These are phyloP conservation scores for Aspergillus hiratsukae DNA, from an alignment of 2,329 filamentous ascomycete species.

Conservation along the genomic window DNA sequence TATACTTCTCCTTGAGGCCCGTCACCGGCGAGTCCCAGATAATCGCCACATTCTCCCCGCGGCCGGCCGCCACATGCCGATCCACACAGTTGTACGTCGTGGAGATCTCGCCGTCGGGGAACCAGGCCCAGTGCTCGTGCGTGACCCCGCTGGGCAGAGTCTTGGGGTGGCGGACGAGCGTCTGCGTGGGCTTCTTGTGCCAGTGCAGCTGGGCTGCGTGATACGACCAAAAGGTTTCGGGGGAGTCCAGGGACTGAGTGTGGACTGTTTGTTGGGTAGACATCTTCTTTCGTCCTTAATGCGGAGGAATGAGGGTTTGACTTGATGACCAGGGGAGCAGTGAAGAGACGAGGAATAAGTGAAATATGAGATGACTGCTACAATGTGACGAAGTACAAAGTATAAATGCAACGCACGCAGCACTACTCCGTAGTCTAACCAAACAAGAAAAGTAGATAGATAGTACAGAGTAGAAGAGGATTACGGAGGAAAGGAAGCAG, in stretches of 20 bases:
- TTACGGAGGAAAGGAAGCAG: not conserved
- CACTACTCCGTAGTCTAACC: not conserved
- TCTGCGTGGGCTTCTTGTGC: conserved; percentile 68
- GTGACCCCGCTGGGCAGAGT: conserved; percentile 55
- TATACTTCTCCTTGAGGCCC: conserved; percentile 64
- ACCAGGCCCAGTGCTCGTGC: conserved; percentile 85
- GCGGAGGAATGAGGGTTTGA: not conserved
- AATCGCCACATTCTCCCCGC: conserved; percentile 69
- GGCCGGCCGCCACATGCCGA: conserved; percentile 76
- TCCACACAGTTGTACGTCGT: conserved; percentile 91
- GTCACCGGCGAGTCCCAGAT: conserved; percentile 87
- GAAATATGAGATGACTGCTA: not conserved
- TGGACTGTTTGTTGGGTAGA: conserved; percentile 49
- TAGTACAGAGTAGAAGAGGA: not conserved
- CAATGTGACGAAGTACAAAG: not conserved
- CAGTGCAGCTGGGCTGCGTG: conserved; percentile 74
- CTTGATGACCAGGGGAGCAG: not conserved
- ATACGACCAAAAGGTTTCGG: conserved; percentile 68
- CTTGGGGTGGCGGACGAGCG: conserved; percentile 59
- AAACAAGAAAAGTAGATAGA: not conserved
- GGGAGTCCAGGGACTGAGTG: conserved; percentile 59
- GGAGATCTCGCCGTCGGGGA: conserved; percentile 79
- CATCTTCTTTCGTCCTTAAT: conserved; percentile 4
- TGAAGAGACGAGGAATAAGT: not conserved
- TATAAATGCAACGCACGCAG: not conserved